Evolutionary conservation across 2,329 filamentous ascomycete species (phyloP), one percentile per base, ranked within the genome.

Genomic region (Calonectria naviculata): DNA sequence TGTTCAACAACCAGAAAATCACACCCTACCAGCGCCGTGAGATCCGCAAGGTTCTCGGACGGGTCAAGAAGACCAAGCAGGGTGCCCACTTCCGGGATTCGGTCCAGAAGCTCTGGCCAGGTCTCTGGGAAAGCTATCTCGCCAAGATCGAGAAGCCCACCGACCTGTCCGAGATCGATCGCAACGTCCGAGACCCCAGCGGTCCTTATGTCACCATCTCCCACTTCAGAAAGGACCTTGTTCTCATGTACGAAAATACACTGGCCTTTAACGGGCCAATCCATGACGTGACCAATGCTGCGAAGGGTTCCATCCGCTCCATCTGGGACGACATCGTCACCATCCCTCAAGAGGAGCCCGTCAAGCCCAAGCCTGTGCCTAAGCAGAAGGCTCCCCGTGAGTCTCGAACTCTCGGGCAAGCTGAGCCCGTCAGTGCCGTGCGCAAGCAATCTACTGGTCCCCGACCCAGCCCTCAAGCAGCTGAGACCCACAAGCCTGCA

Each of bases 11-110:
- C 63, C 84, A 86, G 58, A 81, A 85, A 1, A 89, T 95, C 65
- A 92, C 92, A 1, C 77, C 84, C 1, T 86, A 87, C 65, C 91
- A 93, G 75, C 87, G 87, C 68, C 89, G 89, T 64, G 92, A 91
- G 75, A 86, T 94, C 49, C 84, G 92, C 38, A 90, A 91, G 72
- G 88, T 92, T 36, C 85, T 96, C 63, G 92, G 91, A 36, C 92
- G 93, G 64, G 88, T 96, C 68, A 97, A 97, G 85, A 97, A 97
- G 83, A 95, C 94, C 56, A 95, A 96, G 81, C 91, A 92, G 71
- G 94, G 96, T 2, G 84, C 85, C 8, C 89, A 93, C 66, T 98
- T 98, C 85, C 89, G 91, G 73, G 89, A 92, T 47, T 93, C 97
- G 0, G 97, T 98, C 9, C 89, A 94, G 80, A 90, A 89, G 44